phyloP scores from a whole-genome alignment of 2,329 filamentous ascomycete genomes.

The Fusarium goolgardi region DNA sequence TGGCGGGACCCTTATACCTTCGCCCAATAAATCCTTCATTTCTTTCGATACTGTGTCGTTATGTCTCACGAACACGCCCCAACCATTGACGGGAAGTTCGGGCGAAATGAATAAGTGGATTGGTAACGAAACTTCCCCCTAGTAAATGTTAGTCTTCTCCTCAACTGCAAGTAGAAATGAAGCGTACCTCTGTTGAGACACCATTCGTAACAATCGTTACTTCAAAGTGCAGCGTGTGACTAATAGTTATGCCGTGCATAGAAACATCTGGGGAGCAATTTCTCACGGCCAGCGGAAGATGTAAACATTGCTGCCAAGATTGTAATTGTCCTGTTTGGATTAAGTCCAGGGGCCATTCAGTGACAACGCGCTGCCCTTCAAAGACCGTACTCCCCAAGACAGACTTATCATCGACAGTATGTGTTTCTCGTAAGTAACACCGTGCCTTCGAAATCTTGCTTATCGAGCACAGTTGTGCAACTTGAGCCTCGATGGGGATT shows the following conservation, averaged over 20 bases:
- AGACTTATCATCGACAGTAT: not conserved
- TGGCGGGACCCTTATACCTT: conserved; percentile 1
- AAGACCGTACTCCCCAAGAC: fast-evolving
- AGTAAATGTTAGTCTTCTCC: fast-evolving
- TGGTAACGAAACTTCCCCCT: conserved; percentile 10
- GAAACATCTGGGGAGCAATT: conserved; percentile 6
- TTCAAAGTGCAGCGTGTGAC: conserved; percentile 4
- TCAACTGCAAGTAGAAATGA: fast-evolving
- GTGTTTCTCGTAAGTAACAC: conserved; percentile 1
- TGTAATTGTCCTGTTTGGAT: fast-evolving
- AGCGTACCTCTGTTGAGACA: not conserved
- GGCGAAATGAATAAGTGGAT: conserved; percentile 16
- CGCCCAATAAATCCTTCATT: not conserved
- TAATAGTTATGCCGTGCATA: not conserved
- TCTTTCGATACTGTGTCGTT: not conserved
- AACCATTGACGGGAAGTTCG: not conserved
- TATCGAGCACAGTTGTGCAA: fast-evolving
- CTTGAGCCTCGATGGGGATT: conserved; percentile 4
- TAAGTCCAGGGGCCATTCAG: conserved; percentile 9
- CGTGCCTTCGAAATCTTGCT: not conserved
- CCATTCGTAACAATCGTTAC: not conserved
- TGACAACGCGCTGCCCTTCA: conserved; percentile 5
- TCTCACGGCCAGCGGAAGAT: conserved; percentile 2
- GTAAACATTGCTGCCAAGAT: conserved; percentile 18
- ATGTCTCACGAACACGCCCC: conserved; percentile 7